Conservation (phyloP, 495 filamentous ascomycete genomes). For the Trichocladium uniseriatum region DNA sequence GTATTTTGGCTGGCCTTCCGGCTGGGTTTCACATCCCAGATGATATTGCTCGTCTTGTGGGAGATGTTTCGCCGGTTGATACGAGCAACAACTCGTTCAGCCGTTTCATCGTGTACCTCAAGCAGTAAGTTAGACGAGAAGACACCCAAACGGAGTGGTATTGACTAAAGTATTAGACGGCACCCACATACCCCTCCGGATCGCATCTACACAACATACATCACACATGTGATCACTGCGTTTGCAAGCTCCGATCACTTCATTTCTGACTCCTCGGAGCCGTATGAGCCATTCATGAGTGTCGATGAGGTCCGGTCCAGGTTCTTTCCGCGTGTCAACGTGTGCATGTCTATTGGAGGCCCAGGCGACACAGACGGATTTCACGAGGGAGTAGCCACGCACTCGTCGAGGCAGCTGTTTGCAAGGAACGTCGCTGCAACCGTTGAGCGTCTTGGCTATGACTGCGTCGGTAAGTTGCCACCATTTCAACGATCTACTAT, state of each 20-base stretch:
- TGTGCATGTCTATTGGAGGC: slow-evolving; percentile 56
- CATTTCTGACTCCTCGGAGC: slow-evolving; percentile 34
- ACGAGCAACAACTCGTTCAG: no score
- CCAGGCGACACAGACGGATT: slow-evolving; percentile 55
- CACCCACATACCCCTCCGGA: background rate
- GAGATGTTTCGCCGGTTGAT: no score
- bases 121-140: no score
- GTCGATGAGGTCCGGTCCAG: slow-evolving; percentile 39
- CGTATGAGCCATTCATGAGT: slow-evolving; percentile 43
- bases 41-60: no score
- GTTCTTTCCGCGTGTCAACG: slow-evolving; percentile 44
- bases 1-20: no score
- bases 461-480: slow-evolving; percentile 39
- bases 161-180: background rate
- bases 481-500: background rate
- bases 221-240: slow-evolving; percentile 51
- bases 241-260: slow-evolving; percentile 48
- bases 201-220: background rate
- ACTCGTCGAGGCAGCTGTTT: slow-evolving; percentile 41
- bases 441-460: slow-evolving; percentile 44
- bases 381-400: slow-evolving; percentile 40
- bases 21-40: no score
- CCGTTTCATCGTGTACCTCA: no score
- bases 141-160: no score
- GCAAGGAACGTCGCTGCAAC: slow-evolving; percentile 49